Conservation (phyloP, 2,329 filamentous ascomycete genomes). For the Phaeosphaeriaceae sp. region DNA sequence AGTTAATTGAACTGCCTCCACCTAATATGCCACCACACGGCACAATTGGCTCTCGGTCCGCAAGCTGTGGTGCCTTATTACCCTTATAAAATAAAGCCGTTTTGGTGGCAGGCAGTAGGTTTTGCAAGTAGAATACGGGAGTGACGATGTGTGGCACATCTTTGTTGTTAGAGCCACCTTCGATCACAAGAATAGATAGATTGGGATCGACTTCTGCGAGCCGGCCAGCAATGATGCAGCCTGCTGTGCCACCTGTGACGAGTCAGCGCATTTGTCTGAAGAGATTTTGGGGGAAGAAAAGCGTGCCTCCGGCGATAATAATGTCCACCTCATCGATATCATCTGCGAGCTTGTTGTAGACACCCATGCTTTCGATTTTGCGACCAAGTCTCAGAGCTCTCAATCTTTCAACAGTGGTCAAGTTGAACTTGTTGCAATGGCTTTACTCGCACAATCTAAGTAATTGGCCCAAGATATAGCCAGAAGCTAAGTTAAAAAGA, state of each 20-base stretch:
- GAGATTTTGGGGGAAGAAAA: background rate
- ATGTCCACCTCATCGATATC: constrained; percentile 57
- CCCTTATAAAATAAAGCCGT: constrained; percentile 61
- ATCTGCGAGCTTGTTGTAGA: constrained; percentile 48
- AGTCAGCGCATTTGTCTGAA: constrained; percentile 2
- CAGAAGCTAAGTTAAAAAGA: too few species aligned
- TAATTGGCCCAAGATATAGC: too few species aligned
- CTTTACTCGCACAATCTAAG: too few species aligned
- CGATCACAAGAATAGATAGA: constrained; percentile 60
- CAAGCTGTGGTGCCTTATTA: constrained; percentile 54
- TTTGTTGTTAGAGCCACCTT: constrained; percentile 61
- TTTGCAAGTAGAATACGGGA: constrained; percentile 58
- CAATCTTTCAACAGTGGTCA: too few species aligned
- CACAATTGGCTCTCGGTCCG: constrained; percentile 53
- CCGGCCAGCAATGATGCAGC: constrained; percentile 51
- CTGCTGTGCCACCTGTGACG: constrained; percentile 20
- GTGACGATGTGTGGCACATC: constrained; percentile 58
- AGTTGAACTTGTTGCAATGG: too few species aligned
- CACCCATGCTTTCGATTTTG: constrained; percentile 19
- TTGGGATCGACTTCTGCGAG: constrained; percentile 59
- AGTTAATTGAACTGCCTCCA: constrained; percentile 59
- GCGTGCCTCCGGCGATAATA: constrained; percentile 57
- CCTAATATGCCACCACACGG: constrained; percentile 62
- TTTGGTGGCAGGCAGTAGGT: constrained; percentile 58
- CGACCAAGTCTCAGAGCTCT: too few species aligned